phyloP scores from a whole-genome alignment of 352 stramenopile genomes.

The Phytopythium oedochilum region DNA sequence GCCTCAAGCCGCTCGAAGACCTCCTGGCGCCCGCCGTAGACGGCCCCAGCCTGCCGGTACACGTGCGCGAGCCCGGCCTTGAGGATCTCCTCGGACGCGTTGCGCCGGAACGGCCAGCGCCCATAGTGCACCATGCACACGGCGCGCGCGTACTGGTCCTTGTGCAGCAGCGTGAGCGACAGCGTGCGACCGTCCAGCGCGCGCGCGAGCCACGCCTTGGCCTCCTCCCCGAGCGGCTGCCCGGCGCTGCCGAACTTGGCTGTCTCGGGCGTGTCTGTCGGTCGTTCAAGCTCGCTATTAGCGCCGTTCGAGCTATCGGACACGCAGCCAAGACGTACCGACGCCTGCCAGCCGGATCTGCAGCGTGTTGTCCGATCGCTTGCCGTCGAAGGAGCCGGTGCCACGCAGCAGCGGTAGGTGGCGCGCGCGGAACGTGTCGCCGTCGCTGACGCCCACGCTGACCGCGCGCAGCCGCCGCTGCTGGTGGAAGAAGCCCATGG shows the following conservation, averaged over 20 bases:
- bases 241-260: slow-evolving; percentile 78
- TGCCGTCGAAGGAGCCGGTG: slow-evolving; percentile 38
- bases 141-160: slow-evolving; percentile 81
- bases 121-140: slow-evolving; percentile 84
- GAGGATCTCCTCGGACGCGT: slow-evolving; percentile 79
- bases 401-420: slow-evolving; percentile 52
- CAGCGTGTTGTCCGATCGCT: slow-evolving; percentile 75
- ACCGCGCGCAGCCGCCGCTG: slow-evolving; percentile 45
- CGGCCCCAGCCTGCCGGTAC: slow-evolving; percentile 71
- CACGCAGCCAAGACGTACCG: slow-evolving; percentile 34
- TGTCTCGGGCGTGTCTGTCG: slow-evolving; percentile 76
- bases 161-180: slow-evolving; percentile 73
- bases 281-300: too few species aligned
- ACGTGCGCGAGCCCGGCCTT: slow-evolving; percentile 66
- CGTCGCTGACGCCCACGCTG: slow-evolving; percentile 64
- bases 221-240: slow-evolving; percentile 76
- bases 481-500: slow-evolving; percentile 61
- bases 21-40: slow-evolving; percentile 75
- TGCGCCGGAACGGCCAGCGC: slow-evolving; percentile 69
- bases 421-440: slow-evolving; percentile 79
- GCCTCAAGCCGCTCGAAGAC: slow-evolving; percentile 64
- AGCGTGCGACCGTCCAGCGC: slow-evolving; percentile 46
- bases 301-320: too few species aligned
- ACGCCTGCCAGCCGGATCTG: slow-evolving; percentile 82
- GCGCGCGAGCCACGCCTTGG: slow-evolving; percentile 61